These are phyloP conservation scores for Fusarium oligoseptatum DNA, from an alignment of 2,329 filamentous ascomycete species.

Conservation along the genomic window DNA sequence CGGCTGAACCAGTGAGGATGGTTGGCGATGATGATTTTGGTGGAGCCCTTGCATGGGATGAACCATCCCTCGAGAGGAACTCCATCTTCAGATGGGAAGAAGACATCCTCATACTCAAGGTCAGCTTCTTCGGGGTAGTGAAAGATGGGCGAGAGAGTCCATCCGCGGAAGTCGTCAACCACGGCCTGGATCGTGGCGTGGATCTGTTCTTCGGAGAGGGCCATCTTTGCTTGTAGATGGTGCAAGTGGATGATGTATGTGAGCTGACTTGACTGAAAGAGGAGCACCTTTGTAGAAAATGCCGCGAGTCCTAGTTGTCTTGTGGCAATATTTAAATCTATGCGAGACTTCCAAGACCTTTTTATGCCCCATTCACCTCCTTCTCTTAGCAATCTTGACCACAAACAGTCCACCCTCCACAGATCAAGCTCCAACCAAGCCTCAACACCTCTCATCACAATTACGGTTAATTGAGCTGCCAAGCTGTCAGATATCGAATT, in stretches of 20 bases:
- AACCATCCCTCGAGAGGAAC: constrained; percentile 34
- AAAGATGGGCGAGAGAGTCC: constrained; percentile 27
- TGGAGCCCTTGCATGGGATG: constrained; percentile 22
- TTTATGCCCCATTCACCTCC: neutral
- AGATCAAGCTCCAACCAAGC: neutral
- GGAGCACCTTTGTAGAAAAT: neutral
- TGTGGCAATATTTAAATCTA: neutral
- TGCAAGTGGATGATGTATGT: neutral
- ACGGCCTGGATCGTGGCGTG: constrained; percentile 12
- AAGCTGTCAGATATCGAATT: neutral
- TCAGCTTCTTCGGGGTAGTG: constrained; percentile 22
- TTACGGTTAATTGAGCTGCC: neutral
- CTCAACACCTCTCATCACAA: neutral
- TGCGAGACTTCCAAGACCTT: neutral
- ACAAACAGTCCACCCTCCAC: neutral
- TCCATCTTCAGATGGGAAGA: constrained; percentile 29
- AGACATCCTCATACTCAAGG: constrained; percentile 28
- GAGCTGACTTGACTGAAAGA: neutral
- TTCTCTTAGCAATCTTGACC: neutral
- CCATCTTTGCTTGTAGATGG: neutral
- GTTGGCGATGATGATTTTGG: constrained; percentile 35
- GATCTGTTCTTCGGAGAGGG: constrained; percentile 13
- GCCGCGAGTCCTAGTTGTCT: neutral
- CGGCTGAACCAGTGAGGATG: constrained; percentile 37
- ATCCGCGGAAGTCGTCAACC: constrained; percentile 31